Percentiles rank a stretch among this genome's conserved stretches.
These are phyloP conservation scores for Huntiella moniliformis DNA, from an alignment of 2,329 filamentous ascomycete genomes.

Conservation along the genomic window DNA sequence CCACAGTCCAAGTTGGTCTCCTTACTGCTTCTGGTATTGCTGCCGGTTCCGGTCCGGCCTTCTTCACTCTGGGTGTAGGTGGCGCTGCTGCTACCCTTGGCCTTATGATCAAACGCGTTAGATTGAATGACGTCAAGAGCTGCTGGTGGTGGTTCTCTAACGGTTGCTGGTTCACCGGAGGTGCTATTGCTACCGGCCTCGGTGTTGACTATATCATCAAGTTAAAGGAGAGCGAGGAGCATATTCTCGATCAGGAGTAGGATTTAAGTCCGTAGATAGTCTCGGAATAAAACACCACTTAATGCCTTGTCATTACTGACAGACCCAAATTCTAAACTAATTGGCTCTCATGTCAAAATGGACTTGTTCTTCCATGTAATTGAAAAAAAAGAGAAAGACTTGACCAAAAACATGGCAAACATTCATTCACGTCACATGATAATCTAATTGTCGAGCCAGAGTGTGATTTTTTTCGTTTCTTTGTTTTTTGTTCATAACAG, in stretches of 20 bases:
- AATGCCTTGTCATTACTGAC: too few species aligned
- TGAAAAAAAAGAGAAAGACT: too few species aligned
- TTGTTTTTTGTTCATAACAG: constrained; percentile 12
- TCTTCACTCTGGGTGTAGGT: constrained; percentile 48
- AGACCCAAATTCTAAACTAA: too few species aligned
- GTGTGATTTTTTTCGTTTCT: constrained; percentile 10
- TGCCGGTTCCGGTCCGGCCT: constrained; percentile 47
- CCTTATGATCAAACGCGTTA: constrained; percentile 48
- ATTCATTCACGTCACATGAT: too few species aligned
- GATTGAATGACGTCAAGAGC: constrained; percentile 44
- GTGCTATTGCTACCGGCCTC: constrained; percentile 39
- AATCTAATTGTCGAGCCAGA: not conserved
- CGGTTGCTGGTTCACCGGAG: constrained; percentile 49
- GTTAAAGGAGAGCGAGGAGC: constrained; percentile 14
- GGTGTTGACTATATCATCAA: constrained; percentile 38
- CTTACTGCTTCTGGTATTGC: constrained; percentile 51
- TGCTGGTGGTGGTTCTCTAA: constrained; percentile 67
- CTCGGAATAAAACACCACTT: too few species aligned
- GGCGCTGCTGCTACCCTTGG: constrained; percentile 41
- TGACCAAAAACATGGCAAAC: too few species aligned
- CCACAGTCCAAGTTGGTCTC: constrained; percentile 47
- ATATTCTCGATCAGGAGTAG: constrained; percentile 1
- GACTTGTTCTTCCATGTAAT: too few species aligned
- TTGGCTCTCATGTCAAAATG: too few species aligned
- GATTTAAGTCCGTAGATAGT: not conserved